Evolutionary conservation across 2,329 filamentous ascomycete genomes (phyloP).

Genomic region (Thermothelomyces thermophilus): DNA sequence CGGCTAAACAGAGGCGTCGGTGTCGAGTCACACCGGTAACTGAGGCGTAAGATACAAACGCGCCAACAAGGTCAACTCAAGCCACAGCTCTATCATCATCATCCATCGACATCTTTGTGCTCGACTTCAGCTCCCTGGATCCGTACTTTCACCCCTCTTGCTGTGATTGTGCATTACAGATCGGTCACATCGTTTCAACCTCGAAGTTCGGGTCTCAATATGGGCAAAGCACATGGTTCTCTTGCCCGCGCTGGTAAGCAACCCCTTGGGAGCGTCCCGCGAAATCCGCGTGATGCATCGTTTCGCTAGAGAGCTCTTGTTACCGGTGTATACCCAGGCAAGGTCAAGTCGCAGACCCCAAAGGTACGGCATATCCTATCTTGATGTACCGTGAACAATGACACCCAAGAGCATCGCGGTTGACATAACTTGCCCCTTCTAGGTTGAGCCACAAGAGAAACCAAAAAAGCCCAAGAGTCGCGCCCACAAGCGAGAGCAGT

Average conservation of each 20-base stretch:
- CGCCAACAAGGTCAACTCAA: not conserved
- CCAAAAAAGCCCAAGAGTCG: constrained; percentile 95
- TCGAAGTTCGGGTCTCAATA: constrained; percentile 30
- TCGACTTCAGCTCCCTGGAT: not conserved
- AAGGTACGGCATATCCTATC: constrained; percentile 49
- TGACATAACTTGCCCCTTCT: not conserved
- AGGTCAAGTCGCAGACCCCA: constrained; percentile 95
- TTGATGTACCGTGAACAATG: not conserved
- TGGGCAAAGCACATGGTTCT: constrained; percentile 93
- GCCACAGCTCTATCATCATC: not conserved
- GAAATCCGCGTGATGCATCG: no score
- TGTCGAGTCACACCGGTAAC: constrained; percentile 1
- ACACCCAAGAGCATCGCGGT: no score
- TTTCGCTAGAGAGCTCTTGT: not conserved
- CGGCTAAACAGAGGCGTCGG: not conserved
- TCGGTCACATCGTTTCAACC: constrained; percentile 37
- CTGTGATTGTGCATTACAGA: not conserved
- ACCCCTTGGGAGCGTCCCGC: not conserved
- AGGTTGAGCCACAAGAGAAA: constrained; percentile 92
- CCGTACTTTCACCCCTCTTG: no score
- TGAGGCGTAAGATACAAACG: not conserved
- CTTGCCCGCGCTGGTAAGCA: constrained; percentile 69
- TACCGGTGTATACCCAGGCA: constrained; percentile 49
- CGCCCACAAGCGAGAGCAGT: constrained; percentile 92
- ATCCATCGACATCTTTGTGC: not conserved